A percentile compares a stretch with the other conserved stretches of the same genome.
These are phyloP conservation scores for Cutaneotrichosporon dermatis DNA, from an alignment of 1,284 basidiomycete species.

Conservation along the genomic window DNA sequence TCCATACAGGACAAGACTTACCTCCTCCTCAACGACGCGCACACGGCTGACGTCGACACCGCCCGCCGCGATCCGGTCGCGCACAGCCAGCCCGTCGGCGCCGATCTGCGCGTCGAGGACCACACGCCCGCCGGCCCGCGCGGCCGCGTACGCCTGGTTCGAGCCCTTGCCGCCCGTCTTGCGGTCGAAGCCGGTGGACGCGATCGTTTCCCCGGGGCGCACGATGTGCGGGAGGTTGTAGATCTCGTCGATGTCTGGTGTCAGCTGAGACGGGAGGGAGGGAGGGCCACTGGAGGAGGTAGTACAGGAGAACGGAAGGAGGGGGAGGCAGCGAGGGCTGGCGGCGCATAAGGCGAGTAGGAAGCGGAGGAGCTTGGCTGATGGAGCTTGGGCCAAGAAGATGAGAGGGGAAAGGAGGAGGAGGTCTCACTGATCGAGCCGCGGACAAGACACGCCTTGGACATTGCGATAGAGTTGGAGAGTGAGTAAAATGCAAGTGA, in stretches of 20 bases:
- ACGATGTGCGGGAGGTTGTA: conserved; percentile 51
- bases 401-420: background rate
- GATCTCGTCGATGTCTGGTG: conserved; percentile 41
- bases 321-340: no score
- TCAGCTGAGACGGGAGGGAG: background rate
- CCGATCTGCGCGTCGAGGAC: conserved; percentile 48
- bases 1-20: conserved; percentile 11
- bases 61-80: conserved; percentile 24
- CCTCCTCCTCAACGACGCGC: conserved; percentile 31
- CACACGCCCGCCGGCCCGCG: conserved; percentile 45
- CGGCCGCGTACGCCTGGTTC: conserved; percentile 51
- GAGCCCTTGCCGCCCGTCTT: conserved; percentile 54
- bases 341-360: no score
- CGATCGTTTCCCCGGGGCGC: conserved; percentile 51
- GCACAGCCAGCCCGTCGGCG: conserved; percentile 46
- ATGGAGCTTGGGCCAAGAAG: background rate
- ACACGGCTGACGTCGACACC: conserved; percentile 43
- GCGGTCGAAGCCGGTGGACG: conserved; percentile 45
- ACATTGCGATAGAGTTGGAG: background rate
- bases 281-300: background rate
- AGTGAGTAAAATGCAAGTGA: no score
- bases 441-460: conserved; percentile 13
- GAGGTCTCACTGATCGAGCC: conserved; percentile 11
- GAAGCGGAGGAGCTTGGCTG: no score
- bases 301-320: background rate